Evolutionary conservation across 805 yeast genomes (phyloP).

Genomic region (Saturnispora serradocipensis): DNA sequence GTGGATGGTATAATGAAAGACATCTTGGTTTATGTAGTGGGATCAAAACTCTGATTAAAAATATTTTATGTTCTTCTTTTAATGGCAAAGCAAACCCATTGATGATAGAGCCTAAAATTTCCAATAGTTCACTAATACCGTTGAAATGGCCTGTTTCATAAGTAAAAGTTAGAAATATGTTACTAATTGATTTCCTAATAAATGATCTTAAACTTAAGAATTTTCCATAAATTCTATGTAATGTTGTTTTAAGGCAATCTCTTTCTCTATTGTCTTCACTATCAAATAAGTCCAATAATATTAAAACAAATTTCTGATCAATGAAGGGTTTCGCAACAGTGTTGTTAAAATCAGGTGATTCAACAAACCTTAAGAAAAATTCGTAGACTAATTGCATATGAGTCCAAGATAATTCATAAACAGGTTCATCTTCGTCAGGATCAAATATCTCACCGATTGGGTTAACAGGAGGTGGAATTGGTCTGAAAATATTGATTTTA

Average conservation of each 20-base stretch:
- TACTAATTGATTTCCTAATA: slow-evolving; percentile 83
- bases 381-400: slow-evolving; percentile 97
- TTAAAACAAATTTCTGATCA: slow-evolving; percentile 81
- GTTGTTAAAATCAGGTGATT: slow-evolving; percentile 90
- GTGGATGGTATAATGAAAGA: slow-evolving; percentile 88
- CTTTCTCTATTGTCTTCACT: slow-evolving; percentile 95
- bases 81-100: slow-evolving; percentile 97
- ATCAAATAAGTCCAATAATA: slow-evolving; percentile 81
- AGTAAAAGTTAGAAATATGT: slow-evolving; percentile 84
- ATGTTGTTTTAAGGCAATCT: slow-evolving; percentile 87
- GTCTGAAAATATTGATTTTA: slow-evolving; percentile 79
- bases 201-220: slow-evolving; percentile 82
- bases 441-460: slow-evolving; percentile 94
- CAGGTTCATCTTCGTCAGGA: slow-evolving; percentile 99
- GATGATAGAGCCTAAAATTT: slow-evolving; percentile 90
- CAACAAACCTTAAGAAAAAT: slow-evolving; percentile 84
- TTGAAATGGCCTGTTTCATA: slow-evolving; percentile 95
- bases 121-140: slow-evolving; percentile 90
- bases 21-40: slow-evolving; percentile 92
- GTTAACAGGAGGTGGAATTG: slow-evolving; percentile 96
- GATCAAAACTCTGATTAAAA: slow-evolving; percentile 72
- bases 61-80: slow-evolving; percentile 93
- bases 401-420: slow-evolving; percentile 94
- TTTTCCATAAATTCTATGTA: slow-evolving; percentile 94
- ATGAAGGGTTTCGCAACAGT: slow-evolving; percentile 88